Percentiles rank a stretch among this genome's conserved stretches.
These are phyloP conservation scores for Edaphochlamys debaryana DNA, from an alignment of 139 green algal genomes.

Conservation along the genomic window DNA sequence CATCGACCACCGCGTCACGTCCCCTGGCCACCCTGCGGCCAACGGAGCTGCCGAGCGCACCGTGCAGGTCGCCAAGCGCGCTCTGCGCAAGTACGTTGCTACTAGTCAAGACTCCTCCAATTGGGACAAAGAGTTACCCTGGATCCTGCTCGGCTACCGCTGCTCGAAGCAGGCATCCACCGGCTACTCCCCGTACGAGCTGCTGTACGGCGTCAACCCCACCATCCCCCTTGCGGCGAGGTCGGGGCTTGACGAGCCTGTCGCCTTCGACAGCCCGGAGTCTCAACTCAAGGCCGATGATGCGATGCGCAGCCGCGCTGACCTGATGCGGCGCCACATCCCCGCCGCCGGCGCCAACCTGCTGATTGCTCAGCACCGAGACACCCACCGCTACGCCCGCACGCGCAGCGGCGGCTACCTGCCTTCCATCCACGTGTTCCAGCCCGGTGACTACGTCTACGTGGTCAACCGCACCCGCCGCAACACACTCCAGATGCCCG, in stretches of 20 bases:
- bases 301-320: background rate
- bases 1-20: conserved; percentile 2
- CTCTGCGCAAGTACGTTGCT: background rate
- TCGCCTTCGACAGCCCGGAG: conserved; percentile 18
- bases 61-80: background rate
- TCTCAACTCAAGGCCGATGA: background rate
- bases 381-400: conserved; percentile 16
- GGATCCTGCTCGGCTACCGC: conserved; percentile 35
- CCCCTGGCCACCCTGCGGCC: background rate
- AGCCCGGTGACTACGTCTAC: conserved; percentile 43
- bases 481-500: conserved; percentile 12
- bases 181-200: conserved; percentile 12
- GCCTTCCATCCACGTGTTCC: background rate
- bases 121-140: conserved; percentile 11
- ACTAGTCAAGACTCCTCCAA: background rate
- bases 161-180: conserved; percentile 32
- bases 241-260: background rate
- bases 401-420: conserved; percentile 14
- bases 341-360: conserved; percentile 12
- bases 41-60: background rate
- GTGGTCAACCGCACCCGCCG: background rate
- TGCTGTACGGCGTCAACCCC: conserved; percentile 29
- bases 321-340: background rate
- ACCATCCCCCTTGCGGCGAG: conserved; percentile 9
- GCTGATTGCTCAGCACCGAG: conserved; percentile 44